phyloP scores from a whole-genome alignment of 2,329 filamentous ascomycete genomes.

The Leptographium wingfieldii region DNA sequence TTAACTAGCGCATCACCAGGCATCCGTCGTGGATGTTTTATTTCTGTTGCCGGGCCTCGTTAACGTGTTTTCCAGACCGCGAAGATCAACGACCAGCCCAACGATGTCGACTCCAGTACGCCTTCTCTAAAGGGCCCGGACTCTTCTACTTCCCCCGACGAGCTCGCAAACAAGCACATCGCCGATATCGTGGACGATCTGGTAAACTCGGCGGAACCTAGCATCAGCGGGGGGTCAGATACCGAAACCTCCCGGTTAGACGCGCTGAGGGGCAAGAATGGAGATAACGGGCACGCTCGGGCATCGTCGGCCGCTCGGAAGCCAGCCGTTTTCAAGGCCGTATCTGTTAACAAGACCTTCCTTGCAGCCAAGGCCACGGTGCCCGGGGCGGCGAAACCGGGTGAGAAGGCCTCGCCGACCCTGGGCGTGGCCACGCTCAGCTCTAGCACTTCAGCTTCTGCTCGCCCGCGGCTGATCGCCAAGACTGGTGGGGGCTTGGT shows the following conservation, averaged over 20 bases:
- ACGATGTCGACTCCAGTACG: slow-evolving; percentile 33
- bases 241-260: slow-evolving; percentile 56
- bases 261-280: slow-evolving; percentile 40
- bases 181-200: slow-evolving; percentile 44
- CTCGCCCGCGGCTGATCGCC: slow-evolving; percentile 59
- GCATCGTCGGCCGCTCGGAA: slow-evolving; percentile 55
- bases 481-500: slow-evolving; percentile 46
- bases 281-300: slow-evolving; percentile 46
- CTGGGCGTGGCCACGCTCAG: slow-evolving; percentile 29
- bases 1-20: background rate
- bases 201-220: slow-evolving; percentile 51
- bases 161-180: slow-evolving; percentile 45
- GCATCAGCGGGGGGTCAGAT: slow-evolving; percentile 63
- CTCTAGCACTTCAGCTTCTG: slow-evolving; percentile 31
- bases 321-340: slow-evolving; percentile 67
- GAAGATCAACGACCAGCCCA: slow-evolving; percentile 26
- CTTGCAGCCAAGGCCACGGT: slow-evolving; percentile 54
- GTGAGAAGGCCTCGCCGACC: slow-evolving; percentile 35
- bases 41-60: background rate
- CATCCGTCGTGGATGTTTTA: background rate
- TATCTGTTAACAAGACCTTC: slow-evolving; percentile 77
- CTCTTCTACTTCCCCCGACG: slow-evolving; percentile 27
- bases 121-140: slow-evolving; percentile 35
- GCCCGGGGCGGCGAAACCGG: slow-evolving; percentile 31
- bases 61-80: slow-evolving; percentile 16